Evolutionary conservation across 371 early-diverging fungal genomes (phyloP).

Genomic region (Rhizopus arrhizus): DNA sequence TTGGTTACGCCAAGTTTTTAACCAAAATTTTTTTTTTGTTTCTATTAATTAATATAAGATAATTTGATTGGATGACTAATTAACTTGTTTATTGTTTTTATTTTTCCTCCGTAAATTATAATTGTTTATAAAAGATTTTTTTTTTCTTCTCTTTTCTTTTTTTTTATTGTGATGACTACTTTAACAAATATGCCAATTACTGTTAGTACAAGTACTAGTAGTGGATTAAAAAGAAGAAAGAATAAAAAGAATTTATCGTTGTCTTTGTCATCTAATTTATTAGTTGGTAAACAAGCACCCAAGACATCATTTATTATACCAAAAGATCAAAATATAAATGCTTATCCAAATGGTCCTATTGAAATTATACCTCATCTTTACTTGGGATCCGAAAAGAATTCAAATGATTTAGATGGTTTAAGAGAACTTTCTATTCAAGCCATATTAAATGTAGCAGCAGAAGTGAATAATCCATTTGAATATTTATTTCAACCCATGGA

Average conservation of each 20-base stretch:
- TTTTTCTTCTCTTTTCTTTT: neutral
- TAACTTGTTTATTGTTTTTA: slow-evolving; percentile 3
- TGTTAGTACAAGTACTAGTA: slow-evolving; percentile 22
- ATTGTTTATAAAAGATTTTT: neutral
- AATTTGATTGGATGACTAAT: slow-evolving; percentile 3
- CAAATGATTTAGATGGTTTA: slow-evolving; percentile 49
- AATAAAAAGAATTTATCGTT: slow-evolving; percentile 44
- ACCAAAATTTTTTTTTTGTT: too few relatives aligned
- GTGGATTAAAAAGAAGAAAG: slow-evolving; percentile 21
- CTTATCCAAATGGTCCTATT: slow-evolving; percentile 53
- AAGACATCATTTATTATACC: slow-evolving; percentile 20
- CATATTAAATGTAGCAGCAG: slow-evolving; percentile 83
- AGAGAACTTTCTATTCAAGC: slow-evolving; percentile 51
- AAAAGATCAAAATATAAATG: slow-evolving; percentile 20
- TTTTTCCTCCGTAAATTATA: neutral
- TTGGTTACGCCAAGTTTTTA: too few relatives aligned
- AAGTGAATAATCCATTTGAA: slow-evolving; percentile 56
- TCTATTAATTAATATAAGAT: neutral
- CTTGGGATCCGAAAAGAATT: slow-evolving; percentile 71
- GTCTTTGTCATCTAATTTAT: slow-evolving; percentile 15
- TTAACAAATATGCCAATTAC: slow-evolving; percentile 3
- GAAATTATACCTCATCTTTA: slow-evolving; percentile 71
- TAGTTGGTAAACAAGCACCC: neutral
- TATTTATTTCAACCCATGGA: slow-evolving; percentile 30
- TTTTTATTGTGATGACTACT: slow-evolving; percentile 2